Conservation (phyloP, 2,329 filamentous ascomycete species). For the Graphilbum sp. region DNA sequence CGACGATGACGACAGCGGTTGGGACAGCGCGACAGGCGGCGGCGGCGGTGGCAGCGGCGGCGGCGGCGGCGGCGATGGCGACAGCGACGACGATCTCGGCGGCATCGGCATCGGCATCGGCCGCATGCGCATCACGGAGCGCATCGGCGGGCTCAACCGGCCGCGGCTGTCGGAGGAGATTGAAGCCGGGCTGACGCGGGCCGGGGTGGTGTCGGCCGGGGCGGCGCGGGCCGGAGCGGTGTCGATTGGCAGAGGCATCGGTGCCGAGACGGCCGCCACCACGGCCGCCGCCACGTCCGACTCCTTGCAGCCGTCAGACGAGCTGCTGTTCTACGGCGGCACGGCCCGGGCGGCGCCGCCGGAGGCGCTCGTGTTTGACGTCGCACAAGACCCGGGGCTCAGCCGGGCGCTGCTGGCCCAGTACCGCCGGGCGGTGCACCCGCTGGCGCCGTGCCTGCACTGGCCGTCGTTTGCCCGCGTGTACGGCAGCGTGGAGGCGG, state of each 20-base stretch:
- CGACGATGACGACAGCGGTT: conserved; percentile 23
- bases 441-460: conserved; percentile 51
- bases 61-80: conserved; percentile 39
- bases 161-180: conserved; percentile 55
- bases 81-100: conserved; percentile 46
- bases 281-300: too few relatives aligned
- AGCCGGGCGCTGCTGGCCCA: conserved; percentile 27
- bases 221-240: too few relatives aligned
- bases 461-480: conserved; percentile 47
- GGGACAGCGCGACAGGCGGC: not conserved
- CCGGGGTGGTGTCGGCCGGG: too few relatives aligned
- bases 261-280: too few relatives aligned
- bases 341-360: too few relatives aligned
- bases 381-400: conserved; percentile 19
- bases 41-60: conserved; percentile 1
- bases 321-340: too few relatives aligned
- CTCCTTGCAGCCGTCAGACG: too few relatives aligned
- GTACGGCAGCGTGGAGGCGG: too few relatives aligned
- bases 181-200: too few relatives aligned
- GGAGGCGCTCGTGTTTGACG: too few relatives aligned
- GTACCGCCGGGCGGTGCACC: conserved; percentile 53
- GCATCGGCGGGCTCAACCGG: conserved; percentile 55
- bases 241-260: too few relatives aligned
- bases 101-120: conserved; percentile 59
- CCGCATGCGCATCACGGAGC: conserved; percentile 56